Percentiles rank a stretch among this genome's conserved stretches.
Conservation (phyloP, 257 asterid species). For the Oldenlandia corymbosa region DNA sequence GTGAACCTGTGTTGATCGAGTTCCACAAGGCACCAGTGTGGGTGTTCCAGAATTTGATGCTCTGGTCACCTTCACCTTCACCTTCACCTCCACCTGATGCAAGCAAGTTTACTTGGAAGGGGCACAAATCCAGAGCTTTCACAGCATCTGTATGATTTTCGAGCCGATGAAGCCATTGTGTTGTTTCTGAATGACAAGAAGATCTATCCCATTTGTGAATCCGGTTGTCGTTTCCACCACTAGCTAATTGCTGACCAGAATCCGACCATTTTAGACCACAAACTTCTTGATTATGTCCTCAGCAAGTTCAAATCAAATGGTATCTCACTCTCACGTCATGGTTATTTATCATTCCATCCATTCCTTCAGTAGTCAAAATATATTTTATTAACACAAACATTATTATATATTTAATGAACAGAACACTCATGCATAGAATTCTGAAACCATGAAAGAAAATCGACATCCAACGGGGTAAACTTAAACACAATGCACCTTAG, state of each 20-base stretch:
- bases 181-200: not conserved
- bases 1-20: too few relatives aligned
- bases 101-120: too few relatives aligned
- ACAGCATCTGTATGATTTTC: conserved; percentile 32
- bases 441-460: not conserved
- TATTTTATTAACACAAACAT: not conserved
- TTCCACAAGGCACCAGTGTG: too few relatives aligned
- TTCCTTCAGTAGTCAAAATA: conserved; percentile 6
- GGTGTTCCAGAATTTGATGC: too few relatives aligned
- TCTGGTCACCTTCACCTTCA: too few relatives aligned
- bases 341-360: conserved; percentile 6
- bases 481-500: conserved; percentile 47
- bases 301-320: not conserved
- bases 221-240: conserved; percentile 32
- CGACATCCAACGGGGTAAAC: not conserved
- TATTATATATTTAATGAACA: too few relatives aligned
- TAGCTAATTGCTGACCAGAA: conserved; percentile 37
- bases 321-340: conserved; percentile 6
- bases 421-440: too few relatives aligned
- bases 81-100: too few relatives aligned
- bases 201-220: conserved; percentile 32
- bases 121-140: conserved; percentile 37
- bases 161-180: conserved; percentile 34
- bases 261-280: conserved; percentile 24
- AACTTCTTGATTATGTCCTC: conserved; percentile 2